Percentiles rank a stretch among this genome's conserved stretches.
These are phyloP conservation scores for Vaccinium myrtillus DNA, from an alignment of 148 eudicot species.

Conservation along the genomic window DNA sequence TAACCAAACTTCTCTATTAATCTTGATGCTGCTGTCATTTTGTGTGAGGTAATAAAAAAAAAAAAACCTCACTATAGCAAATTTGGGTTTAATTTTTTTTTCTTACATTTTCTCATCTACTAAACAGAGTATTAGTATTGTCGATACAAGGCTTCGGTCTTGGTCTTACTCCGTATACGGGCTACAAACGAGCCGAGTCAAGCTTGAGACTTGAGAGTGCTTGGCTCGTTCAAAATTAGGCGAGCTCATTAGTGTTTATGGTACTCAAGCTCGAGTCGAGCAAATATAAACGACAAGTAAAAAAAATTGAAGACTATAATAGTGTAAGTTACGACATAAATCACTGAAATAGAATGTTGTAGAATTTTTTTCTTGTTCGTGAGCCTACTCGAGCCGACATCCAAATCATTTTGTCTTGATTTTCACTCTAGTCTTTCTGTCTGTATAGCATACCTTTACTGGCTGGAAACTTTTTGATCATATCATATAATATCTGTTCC, in stretches of 20 bases:
- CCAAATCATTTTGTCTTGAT: neutral
- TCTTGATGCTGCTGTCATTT: neutral
- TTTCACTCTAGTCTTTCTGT: neutral
- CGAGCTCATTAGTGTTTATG: no score
- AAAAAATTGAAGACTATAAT: no score
- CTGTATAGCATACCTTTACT: neutral
- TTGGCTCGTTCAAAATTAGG: no score
- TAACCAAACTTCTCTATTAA: neutral
- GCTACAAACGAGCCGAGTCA: no score
- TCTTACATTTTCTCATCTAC: conserved; percentile 11
- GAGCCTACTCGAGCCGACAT: neutral
- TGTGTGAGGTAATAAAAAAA: neutral
- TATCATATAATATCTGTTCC: neutral
- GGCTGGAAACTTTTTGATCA: neutral
- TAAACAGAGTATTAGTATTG: neutral
- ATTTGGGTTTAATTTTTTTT: neutral
- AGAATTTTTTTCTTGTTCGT: no score
- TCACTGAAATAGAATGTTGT: no score
- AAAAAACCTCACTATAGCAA: neutral
- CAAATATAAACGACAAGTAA: no score
- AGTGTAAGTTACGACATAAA: no score
- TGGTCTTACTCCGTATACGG: no score
- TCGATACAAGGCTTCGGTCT: no score
- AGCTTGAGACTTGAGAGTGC: no score
- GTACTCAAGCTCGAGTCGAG: no score